phyloP scores from a whole-genome alignment of 805 yeast species.

The Saturnispora quitensis region DNA sequence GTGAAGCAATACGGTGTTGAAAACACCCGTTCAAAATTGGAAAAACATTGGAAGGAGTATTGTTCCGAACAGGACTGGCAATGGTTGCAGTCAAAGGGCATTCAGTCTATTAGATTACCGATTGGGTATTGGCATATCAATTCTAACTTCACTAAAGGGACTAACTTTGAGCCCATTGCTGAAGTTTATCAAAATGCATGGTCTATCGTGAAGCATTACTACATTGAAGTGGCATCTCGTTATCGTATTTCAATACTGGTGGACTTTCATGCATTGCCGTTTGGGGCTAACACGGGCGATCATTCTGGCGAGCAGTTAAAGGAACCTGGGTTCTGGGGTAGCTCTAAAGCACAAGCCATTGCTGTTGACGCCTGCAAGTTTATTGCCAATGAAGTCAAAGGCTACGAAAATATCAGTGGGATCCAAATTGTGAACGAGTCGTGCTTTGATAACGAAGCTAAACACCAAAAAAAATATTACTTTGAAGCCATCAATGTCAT shows the following conservation, averaged over 20 bases:
- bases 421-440: conserved; percentile 84
- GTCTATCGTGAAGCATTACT: conserved; percentile 41
- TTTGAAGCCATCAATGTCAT: conserved; percentile 53
- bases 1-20: conserved; percentile 43
- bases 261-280: conserved; percentile 86
- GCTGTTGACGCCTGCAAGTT: conserved; percentile 47
- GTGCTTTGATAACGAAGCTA: conserved; percentile 47
- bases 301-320: conserved; percentile 69
- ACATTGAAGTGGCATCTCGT: conserved; percentile 50
- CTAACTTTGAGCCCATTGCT: conserved; percentile 50
- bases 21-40: conserved; percentile 43
- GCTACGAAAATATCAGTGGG: conserved; percentile 65
- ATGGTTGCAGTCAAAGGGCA: conserved; percentile 57
- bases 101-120: conserved; percentile 80
- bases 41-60: conserved; percentile 58
- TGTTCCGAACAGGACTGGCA: conserved; percentile 68
- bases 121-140: conserved; percentile 89
- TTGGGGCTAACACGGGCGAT: conserved; percentile 81
- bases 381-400: conserved; percentile 48
- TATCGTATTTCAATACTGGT: conserved; percentile 65
- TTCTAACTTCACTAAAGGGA: conserved; percentile 46
- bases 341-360: conserved; percentile 31
- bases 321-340: conserved; percentile 57
- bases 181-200: conserved; percentile 68
- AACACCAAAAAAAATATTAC: conserved; percentile 52